These are phyloP conservation scores for Lagenaria siceraria DNA, from an alignment of 306 rosid genomes.

Conservation along the genomic window DNA sequence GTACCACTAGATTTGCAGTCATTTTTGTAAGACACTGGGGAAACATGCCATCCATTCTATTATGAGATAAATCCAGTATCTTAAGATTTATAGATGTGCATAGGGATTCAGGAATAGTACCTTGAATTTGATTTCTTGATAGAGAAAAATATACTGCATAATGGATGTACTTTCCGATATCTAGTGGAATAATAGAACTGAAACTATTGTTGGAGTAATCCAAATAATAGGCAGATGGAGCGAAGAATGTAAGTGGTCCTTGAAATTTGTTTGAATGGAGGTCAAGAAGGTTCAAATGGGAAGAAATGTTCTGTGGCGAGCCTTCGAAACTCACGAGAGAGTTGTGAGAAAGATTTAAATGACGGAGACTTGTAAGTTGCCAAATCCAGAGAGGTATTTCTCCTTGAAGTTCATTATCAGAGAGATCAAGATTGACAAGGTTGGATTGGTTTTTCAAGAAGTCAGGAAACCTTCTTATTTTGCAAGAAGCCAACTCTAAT, in stretches of 20 bases:
- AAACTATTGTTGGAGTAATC: slow-evolving; percentile 23
- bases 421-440: slow-evolving; percentile 25
- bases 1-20: neutral
- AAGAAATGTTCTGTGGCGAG: neutral
- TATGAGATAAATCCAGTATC: slow-evolving; percentile 23
- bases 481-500: slow-evolving; percentile 25
- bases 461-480: slow-evolving; percentile 11
- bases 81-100: slow-evolving; percentile 14
- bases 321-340: neutral
- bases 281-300: neutral
- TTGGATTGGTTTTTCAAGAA: slow-evolving; percentile 23
- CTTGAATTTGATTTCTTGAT: slow-evolving; percentile 7
- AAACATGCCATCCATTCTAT: slow-evolving; percentile 10
- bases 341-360: slow-evolving; percentile 5
- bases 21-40: slow-evolving; percentile 11
- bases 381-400: slow-evolving; percentile 43
- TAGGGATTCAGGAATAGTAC: slow-evolving; percentile 15
- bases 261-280: slow-evolving; percentile 22
- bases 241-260: slow-evolving; percentile 6
- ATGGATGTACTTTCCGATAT: neutral
- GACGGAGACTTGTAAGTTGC: neutral
- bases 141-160: neutral
- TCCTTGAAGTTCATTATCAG: slow-evolving; percentile 23
- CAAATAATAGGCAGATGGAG: neutral
- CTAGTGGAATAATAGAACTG: neutral